Conservation (phyloP, 306 rosid genomes). For the Carpinus viminea region DNA sequence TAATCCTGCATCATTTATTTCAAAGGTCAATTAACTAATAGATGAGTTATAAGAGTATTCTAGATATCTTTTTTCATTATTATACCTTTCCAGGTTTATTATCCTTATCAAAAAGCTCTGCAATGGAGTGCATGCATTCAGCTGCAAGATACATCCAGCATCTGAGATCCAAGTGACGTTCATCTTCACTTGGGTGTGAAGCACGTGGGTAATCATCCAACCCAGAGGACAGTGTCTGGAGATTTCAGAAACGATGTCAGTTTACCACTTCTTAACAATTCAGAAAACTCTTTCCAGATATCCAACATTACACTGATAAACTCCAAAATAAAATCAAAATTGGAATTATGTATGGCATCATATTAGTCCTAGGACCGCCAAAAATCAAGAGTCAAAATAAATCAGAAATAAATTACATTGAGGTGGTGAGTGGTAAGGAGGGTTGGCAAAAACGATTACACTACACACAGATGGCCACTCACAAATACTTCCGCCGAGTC, state of each 20-base stretch:
- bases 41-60: not conserved
- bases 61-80: conserved; percentile 1
- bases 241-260: conserved; percentile 32
- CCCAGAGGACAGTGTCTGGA: conserved; percentile 86
- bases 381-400: not conserved
- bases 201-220: conserved; percentile 98
- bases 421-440: not conserved
- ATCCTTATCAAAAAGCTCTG: conserved; percentile 55
- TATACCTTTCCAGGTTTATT: conserved; percentile 56
- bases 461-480: not conserved
- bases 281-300: conserved; percentile 13
- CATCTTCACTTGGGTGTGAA: conserved; percentile 89
- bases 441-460: not conserved
- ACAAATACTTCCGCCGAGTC: not conserved
- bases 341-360: not conserved
- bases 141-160: conserved; percentile 98
- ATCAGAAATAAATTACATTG: not conserved
- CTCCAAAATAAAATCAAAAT: not conserved
- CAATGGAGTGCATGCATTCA: conserved; percentile 77
- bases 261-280: conserved; percentile 20
- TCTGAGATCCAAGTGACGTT: conserved; percentile 88
- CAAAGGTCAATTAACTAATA: conserved; percentile 15
- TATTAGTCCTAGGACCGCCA: not conserved
- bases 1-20: conserved; percentile 64
- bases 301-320: conserved; percentile 21